Conservation (phyloP, 805 yeast species). For the Teunomyces funiuensis region DNA sequence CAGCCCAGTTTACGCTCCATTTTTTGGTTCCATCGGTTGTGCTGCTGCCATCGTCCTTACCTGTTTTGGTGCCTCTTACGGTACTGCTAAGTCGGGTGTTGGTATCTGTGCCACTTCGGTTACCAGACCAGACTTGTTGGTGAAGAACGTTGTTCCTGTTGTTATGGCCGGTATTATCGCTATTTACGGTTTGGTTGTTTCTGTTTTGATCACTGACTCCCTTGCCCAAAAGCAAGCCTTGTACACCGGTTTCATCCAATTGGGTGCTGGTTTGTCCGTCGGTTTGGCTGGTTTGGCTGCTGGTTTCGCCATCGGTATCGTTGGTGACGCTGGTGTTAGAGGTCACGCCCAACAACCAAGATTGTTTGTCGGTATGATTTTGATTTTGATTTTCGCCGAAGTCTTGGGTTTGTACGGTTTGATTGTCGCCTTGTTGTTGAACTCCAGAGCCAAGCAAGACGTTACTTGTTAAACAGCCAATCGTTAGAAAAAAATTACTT, state of each 20-base stretch:
- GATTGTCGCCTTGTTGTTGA: constrained; percentile 94
- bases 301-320: constrained; percentile 98
- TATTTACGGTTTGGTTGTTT: constrained; percentile 94
- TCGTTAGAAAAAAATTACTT: neutral
- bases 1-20: constrained; percentile 56
- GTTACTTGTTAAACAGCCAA: constrained; percentile 61
- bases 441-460: constrained; percentile 96
- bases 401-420: constrained; percentile 98
- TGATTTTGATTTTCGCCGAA: constrained; percentile 98
- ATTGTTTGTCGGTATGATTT: constrained; percentile 96
- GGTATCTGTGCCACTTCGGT: constrained; percentile 99
- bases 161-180: constrained; percentile 99
- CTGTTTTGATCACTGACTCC: constrained; percentile 89
- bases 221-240: constrained; percentile 88
- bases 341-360: constrained; percentile 98
- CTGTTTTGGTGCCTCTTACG: constrained; percentile 98
- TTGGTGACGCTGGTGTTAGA: constrained; percentile 99
- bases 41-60: constrained; percentile 99
- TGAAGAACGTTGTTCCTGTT: constrained; percentile 93
- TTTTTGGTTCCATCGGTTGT: constrained; percentile 99
- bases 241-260: constrained; percentile 95
- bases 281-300: constrained; percentile 98
- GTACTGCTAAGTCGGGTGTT: constrained; percentile 98
- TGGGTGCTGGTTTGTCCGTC: constrained; percentile 97
- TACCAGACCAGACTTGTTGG: constrained; percentile 92